Evolutionary conservation across 2,329 filamentous ascomycete species (phyloP).

Genomic region (Ophiocordyceps australis): DNA sequence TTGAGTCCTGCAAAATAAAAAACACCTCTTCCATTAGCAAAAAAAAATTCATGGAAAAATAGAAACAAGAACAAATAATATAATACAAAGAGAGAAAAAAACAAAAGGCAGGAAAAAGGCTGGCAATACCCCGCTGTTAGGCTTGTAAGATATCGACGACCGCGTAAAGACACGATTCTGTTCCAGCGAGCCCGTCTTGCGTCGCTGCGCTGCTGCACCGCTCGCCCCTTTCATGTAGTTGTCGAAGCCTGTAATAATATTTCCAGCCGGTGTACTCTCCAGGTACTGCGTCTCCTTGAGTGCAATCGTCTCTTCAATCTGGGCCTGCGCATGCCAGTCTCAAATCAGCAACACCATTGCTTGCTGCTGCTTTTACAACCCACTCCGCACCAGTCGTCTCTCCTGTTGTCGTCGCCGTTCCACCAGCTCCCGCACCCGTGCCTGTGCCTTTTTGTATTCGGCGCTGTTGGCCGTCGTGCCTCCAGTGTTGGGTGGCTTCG

Average conservation of each 20-base stretch:
- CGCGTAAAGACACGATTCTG: slow-evolving; percentile 57
- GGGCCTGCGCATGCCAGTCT: slow-evolving; percentile 8
- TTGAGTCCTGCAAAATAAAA: slow-evolving; percentile 16
- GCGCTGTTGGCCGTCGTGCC: too few species aligned
- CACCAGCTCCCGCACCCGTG: slow-evolving; percentile 26
- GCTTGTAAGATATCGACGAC: slow-evolving; percentile 43
- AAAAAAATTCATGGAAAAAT: too few species aligned
- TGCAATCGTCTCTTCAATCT: slow-evolving; percentile 62
- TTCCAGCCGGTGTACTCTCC: slow-evolving; percentile 74
- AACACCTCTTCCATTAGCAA: too few species aligned
- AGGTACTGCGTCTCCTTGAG: slow-evolving; percentile 76
- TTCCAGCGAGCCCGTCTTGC: slow-evolving; percentile 46
- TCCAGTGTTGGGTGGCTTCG: too few species aligned
- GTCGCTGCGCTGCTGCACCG: slow-evolving; percentile 42
- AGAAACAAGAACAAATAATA: too few species aligned
- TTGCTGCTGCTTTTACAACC: background rate
- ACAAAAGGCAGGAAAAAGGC: too few species aligned
- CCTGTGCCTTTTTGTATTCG: slow-evolving; percentile 32
- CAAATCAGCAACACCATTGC: background rate
- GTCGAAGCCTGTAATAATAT: slow-evolving; percentile 96
- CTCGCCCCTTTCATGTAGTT: slow-evolving; percentile 86
- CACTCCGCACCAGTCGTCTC: slow-evolving; percentile 15
- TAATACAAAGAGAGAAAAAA: too few species aligned
- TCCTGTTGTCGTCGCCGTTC: slow-evolving; percentile 21
- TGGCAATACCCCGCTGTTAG: slow-evolving; percentile 18